phyloP scores from a whole-genome alignment of 371 early-diverging fungal genomes.

The Nematocida sp. region DNA sequence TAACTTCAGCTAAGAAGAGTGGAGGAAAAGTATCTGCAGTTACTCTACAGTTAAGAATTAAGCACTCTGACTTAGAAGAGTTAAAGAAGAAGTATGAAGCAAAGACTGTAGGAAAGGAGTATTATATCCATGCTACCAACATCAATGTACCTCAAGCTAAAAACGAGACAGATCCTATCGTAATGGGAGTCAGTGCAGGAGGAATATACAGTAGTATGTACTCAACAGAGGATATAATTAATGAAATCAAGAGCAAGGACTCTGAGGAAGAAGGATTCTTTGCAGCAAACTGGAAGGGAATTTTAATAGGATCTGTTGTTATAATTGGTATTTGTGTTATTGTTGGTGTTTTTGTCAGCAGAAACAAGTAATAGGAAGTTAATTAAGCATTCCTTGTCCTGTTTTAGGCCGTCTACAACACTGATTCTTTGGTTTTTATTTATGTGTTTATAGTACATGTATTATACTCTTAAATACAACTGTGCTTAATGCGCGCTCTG shows the following conservation, averaged over 20 bases:
- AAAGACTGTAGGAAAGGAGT: neutral
- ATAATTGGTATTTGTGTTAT: neutral
- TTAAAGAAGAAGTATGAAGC: neutral
- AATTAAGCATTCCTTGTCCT: too few relatives aligned
- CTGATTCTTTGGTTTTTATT: too few relatives aligned
- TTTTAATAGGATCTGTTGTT: neutral
- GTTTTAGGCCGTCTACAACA: too few relatives aligned
- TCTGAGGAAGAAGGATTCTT: neutral
- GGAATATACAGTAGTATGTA: neutral
- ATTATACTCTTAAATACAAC: too few relatives aligned
- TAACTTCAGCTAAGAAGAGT: too few relatives aligned
- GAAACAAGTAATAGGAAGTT: neutral
- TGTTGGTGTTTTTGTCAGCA: constrained; percentile 3
- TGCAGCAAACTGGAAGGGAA: constrained; percentile 2
- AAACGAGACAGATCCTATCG: neutral
- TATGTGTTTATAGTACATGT: too few relatives aligned
- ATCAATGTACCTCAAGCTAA: neutral
- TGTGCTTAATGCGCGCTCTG: too few relatives aligned
- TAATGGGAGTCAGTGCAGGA: neutral
- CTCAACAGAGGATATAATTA: neutral
- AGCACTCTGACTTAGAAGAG: too few relatives aligned
- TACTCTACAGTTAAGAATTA: too few relatives aligned
- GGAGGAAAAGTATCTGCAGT: too few relatives aligned
- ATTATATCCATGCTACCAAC: neutral
- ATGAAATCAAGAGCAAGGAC: neutral